Evolutionary conservation across 768 basidiomycete genomes (phyloP).

Genomic region (Vararia minispora): DNA sequence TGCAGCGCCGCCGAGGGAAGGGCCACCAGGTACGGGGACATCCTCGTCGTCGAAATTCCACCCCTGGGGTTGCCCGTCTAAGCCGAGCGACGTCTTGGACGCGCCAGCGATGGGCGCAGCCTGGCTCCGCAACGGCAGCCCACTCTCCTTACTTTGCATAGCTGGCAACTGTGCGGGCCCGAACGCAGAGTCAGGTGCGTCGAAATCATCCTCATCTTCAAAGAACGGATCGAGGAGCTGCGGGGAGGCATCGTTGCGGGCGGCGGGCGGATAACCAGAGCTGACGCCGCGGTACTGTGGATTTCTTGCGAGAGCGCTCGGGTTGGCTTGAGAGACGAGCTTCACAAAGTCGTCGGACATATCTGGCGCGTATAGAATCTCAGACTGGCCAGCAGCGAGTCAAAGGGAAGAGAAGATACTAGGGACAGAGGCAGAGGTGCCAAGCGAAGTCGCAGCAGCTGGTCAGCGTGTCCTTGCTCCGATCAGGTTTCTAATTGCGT

Average conservation of each 20-base stretch:
- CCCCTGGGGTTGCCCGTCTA: conserved; percentile 43
- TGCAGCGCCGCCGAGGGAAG: neutral
- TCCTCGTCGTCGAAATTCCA: conserved; percentile 72
- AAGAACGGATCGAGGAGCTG: conserved; percentile 74
- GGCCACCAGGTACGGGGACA: conserved; percentile 19
- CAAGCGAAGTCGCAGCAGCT: too few species aligned
- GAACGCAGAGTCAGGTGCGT: conserved; percentile 58
- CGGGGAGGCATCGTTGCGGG: conserved; percentile 26
- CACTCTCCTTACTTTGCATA: conserved; percentile 35
- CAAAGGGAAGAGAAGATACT: too few species aligned
- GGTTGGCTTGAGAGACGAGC: conserved; percentile 63
- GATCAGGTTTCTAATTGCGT: too few species aligned
- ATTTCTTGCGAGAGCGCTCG: conserved; percentile 38
- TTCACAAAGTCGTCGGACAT: conserved; percentile 69
- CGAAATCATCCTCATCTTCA: conserved; percentile 68
- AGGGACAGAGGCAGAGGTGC: too few species aligned
- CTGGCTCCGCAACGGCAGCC: conserved; percentile 43
- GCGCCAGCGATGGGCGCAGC: conserved; percentile 52
- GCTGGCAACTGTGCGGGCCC: conserved; percentile 31
- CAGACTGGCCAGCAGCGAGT: too few species aligned
- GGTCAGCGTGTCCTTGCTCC: too few species aligned
- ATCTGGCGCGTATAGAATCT: too few species aligned
- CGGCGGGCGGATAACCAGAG: conserved; percentile 50
- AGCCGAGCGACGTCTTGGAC: conserved; percentile 34
- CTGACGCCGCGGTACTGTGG: conserved; percentile 36